Evolutionary conservation across 495 filamentous ascomycete species (phyloP), one percentile per base, ranked within the genome.

Genomic region (Peziza echinospora): DNA sequence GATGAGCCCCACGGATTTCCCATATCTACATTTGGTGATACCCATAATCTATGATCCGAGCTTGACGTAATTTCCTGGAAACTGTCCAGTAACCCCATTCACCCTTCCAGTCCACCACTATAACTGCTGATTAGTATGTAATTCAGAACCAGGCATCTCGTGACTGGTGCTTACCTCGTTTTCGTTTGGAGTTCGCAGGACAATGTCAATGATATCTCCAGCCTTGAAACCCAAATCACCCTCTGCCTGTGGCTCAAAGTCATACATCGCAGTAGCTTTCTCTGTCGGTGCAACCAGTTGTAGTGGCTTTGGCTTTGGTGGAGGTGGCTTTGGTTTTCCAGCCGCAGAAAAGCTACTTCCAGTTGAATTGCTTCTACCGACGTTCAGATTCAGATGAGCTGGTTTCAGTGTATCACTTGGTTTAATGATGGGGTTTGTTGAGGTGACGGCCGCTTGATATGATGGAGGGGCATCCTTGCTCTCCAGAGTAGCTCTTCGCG

Each of bases 211-310:
- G 23, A 82, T 65, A 49, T 99, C 91, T 3, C 89, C 91, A 0
- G 83, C 75, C 3, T 69, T 73, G 59, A 99, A 99, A 56, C 81
- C 91, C 45, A 99, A 68, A 60, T 99, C 89, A 1, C 85, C 84
- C 47, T 92, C 86, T 2, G 86, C 86, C 56, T 94, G 85, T 17
- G 89, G 89, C 51, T 93, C 82, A 58, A 93, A 99, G 59, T 96
- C 89, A 56, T 94, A 97, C 43, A 92, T 61, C 13, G 84, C 84
- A 9, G 77, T 84, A 23, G 76, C 84, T 5, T 73, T 85, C 7
- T 64, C 58, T 1, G 72, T 71, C n/a, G 65, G 67, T n/a, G 71
- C 77, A 58, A 64, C 72, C 30, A 96, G 70, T 34, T 73, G 68
- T 25, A 68, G 71, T 4, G 87, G 89, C 65, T 96, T 96, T 6